Percentiles rank a stretch among this genome's conserved stretches.
Evolutionary conservation across 495 filamentous ascomycete genomes (phyloP).

Genomic region (Penicillium roqueforti): DNA sequence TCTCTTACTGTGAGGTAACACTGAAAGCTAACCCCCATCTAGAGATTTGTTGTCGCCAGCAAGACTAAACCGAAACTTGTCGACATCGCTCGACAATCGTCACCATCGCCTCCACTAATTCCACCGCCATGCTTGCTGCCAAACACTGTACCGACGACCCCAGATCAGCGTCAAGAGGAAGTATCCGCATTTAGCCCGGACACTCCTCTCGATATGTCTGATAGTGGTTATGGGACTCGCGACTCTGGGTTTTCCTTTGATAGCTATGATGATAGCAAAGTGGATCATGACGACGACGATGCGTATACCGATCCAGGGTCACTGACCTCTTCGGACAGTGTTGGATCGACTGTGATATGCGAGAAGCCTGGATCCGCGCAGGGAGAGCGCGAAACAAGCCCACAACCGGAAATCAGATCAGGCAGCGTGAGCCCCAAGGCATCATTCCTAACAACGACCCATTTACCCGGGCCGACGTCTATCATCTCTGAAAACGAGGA

Average conservation of each 20-base stretch:
- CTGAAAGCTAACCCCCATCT: slow-evolving; percentile 5
- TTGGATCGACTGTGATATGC: slow-evolving; percentile 27
- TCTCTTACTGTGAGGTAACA: not conserved
- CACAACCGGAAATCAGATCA: slow-evolving; percentile 25
- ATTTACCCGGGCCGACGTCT: slow-evolving; percentile 28
- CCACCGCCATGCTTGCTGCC: slow-evolving; percentile 22
- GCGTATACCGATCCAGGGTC: slow-evolving; percentile 29
- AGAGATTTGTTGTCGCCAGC: slow-evolving; percentile 42
- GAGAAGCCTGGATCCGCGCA: slow-evolving; percentile 23
- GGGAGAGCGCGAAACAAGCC: slow-evolving; percentile 16
- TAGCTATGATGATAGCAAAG: slow-evolving; percentile 25
- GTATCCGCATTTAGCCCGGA: slow-evolving; percentile 47
- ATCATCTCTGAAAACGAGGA: slow-evolving; percentile 29
- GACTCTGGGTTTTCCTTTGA: slow-evolving; percentile 27
- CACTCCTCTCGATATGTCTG: slow-evolving; percentile 38
- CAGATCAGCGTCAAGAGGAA: slow-evolving; percentile 39
- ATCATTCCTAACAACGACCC: slow-evolving; percentile 11
- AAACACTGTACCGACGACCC: slow-evolving; percentile 32
- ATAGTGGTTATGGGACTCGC: slow-evolving; percentile 38
- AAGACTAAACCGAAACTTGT: slow-evolving; percentile 41
- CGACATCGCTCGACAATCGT: slow-evolving; percentile 43
- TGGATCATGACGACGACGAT: slow-evolving; percentile 24
- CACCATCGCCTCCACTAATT: slow-evolving; percentile 22
- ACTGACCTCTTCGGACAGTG: slow-evolving; percentile 30
- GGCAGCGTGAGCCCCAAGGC: slow-evolving; percentile 24